Evolutionary conservation across 768 basidiomycete genomes (phyloP), one percentile per base, ranked within the genome.

Genomic region (Cystofilobasidium macerans): DNA sequence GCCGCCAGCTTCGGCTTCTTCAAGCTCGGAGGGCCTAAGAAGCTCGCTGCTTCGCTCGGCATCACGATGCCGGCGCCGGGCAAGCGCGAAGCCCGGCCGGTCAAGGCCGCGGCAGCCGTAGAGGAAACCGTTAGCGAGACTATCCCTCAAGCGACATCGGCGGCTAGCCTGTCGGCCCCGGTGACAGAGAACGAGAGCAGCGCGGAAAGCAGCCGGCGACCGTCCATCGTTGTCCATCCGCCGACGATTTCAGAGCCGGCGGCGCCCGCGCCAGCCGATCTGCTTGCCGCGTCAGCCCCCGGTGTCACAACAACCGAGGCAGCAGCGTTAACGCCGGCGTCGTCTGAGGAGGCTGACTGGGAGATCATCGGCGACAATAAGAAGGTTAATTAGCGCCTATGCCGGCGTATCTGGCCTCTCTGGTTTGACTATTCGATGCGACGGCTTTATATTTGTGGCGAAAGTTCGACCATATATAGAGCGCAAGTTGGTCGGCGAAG

Each of bases 291-390:
- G 16, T 14, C 53, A 35, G 62, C 26, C 7, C 62, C 62, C 7
- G 48, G 35, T 7, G 48, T 32, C 24, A 56, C 30, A 33, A 22
- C 61, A n/a, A 11, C 38, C 3, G 33, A 42, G 20, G 14, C 62
- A 51, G 43, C n/a, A 36, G 6, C 22, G 14, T 36, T 12, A 36
- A 48, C 24, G 42, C 43, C 35, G 51, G 36, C 51, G 3, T n/a
- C 61, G 2, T 33, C 61, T 9, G 35, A 62, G n/a, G 61, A 62
- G 33, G 48, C 51, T 1, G 61, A 62, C n/a, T 62, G 61, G 61
- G 61, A 62, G 24, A 62, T 62, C 22, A 36, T 62, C 48, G n/a
- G 35, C 47, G 38, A 54, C 24, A 36, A 20, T 11, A 26, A 35
- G 58, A 61, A 54, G 51, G 6, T 16, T 7, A 30, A 54, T 26